Evolutionary conservation across 108 stramenopile genomes (phyloP).

Genomic region (Cyclotella cryptica): DNA sequence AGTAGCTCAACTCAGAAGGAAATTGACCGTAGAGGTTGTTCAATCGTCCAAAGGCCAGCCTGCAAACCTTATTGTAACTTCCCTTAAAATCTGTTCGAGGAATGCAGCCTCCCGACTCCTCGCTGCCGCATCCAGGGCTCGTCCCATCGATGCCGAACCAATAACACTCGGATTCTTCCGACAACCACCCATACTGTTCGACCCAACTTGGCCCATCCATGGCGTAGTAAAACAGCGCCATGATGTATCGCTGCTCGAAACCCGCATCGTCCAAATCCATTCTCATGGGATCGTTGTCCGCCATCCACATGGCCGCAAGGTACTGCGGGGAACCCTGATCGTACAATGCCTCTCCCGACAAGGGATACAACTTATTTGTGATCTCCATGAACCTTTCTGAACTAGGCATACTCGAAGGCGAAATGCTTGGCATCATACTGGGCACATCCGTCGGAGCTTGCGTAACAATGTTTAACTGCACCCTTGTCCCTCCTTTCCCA

Average conservation of each 20-base stretch:
- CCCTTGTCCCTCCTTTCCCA: conserved; percentile 15
- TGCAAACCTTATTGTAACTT: conserved; percentile 45
- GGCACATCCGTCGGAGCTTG: conserved; percentile 32
- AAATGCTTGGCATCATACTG: conserved; percentile 25
- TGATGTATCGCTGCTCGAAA: conserved; percentile 56
- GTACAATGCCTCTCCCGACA: conserved; percentile 28
- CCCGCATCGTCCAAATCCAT: conserved; percentile 34
- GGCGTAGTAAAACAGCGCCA: conserved; percentile 61
- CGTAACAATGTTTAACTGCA: conserved; percentile 17
- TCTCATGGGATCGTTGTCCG: conserved; percentile 29
- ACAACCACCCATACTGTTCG: conserved; percentile 29
- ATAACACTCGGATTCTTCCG: conserved; percentile 29
- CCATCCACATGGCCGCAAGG: conserved; percentile 57
- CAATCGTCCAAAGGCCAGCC: conserved; percentile 27
- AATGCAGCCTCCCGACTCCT: conserved; percentile 33
- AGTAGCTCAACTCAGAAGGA: conserved; percentile 37
- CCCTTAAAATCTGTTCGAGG: conserved; percentile 25
- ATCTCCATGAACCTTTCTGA: conserved; percentile 29
- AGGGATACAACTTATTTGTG: conserved; percentile 6
- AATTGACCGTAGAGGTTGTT: conserved; percentile 44
- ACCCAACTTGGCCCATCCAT: conserved; percentile 54
- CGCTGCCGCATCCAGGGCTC: conserved; percentile 28
- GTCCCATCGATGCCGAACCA: conserved; percentile 44
- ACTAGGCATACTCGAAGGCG: conserved; percentile 27
- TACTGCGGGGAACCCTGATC: conserved; percentile 45